Base-by-base conservation (phyloP, 2,329 filamentous ascomycete genomes). In the Nemania diffusa region DNA sequence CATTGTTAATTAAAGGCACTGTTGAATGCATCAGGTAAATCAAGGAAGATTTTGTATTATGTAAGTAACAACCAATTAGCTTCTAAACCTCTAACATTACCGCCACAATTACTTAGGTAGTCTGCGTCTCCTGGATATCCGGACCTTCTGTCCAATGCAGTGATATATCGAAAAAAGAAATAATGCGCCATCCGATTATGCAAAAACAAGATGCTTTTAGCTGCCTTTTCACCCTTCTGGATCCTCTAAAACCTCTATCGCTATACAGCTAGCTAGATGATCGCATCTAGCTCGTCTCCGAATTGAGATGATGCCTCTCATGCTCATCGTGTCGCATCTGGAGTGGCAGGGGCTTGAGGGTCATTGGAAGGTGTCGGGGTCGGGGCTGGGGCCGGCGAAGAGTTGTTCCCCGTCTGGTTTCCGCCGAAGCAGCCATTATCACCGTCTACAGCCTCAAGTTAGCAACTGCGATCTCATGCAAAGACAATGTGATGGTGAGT, bases 161-260 rank as follows among this genome's bases (percentile, higher is more conserved):
- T 37, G 20, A 53, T n/a, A 22, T n/a, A 46, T 34, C 6, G 13
- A 4, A 34, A 7, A 53, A 53, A 57, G 26, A 65, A 55, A 53
- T 40, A 62, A 59, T 62, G 55, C 66, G 66, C 57, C 58, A 46
- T 27, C 55, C 58, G 13, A 34, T 65, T 26, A 66, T 66, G 51
- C 55, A n/a, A 58, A 37, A 46, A 27, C 11, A 22, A 59, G 7
- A 48, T 24, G 6, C 24, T 34, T 46, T 48, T 32, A 2, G 24
- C 26, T 52, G n/a, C 46, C 20, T 29, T 7, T 32, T 17, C 15
- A 29, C 37, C 29, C 32, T 27, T 5, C 32, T 4, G 22, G 34
- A 6, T 1, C 46, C 15, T 53, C 29, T 1, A 51, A 37, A 3
- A 22, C 29, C 32, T 57, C 44, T 27, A 22, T 44, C 20, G 9